Evolutionary conservation across 1,139 yeast genomes (phyloP).

Genomic region (Blastobotrys proliferans): DNA sequence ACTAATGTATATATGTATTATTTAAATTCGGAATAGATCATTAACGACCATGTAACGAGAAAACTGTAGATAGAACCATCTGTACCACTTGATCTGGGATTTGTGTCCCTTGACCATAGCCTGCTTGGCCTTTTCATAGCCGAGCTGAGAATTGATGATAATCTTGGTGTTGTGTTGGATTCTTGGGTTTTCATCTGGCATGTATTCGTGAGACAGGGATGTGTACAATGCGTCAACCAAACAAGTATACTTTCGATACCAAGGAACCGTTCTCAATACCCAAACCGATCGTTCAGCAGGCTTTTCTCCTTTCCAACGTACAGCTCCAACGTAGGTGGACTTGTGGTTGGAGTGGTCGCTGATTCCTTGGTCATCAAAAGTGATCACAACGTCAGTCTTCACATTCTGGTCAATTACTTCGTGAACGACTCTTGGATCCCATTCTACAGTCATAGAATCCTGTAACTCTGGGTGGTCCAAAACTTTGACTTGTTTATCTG

Average conservation of each 20-base stretch:
- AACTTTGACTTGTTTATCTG: conserved; percentile 42
- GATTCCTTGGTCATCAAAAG: conserved; percentile 82
- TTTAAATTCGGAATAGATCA: conserved; percentile 44
- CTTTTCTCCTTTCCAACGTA: conserved; percentile 32
- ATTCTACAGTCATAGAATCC: conserved; percentile 69
- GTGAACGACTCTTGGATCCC: conserved; percentile 53
- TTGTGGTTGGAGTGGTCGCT: conserved; percentile 85
- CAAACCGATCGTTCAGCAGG: conserved; percentile 24
- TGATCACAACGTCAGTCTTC: conserved; percentile 42
- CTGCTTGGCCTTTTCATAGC: conserved; percentile 55
- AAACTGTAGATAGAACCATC: conserved; percentile 80
- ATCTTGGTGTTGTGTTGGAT: conserved; percentile 33
- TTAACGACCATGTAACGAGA: conserved; percentile 71
- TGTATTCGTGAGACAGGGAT: conserved; percentile 7
- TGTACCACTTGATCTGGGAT: conserved; percentile 94
- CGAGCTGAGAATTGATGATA: conserved; percentile 37
- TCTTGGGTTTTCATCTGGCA: conserved; percentile 3
- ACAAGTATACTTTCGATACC: conserved; percentile 36
- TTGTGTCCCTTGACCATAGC: conserved; percentile 83
- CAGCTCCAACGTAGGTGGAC: conserved; percentile 57
- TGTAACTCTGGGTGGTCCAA: conserved; percentile 45
- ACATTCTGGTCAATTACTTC: conserved; percentile 29
- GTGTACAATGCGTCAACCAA: conserved; percentile 32
- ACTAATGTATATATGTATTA: conserved; percentile 1
- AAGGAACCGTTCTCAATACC: conserved; percentile 36